phyloP scores from a whole-genome alignment of 192 early-diverging fungal species.

The Backusella australiensis region DNA sequence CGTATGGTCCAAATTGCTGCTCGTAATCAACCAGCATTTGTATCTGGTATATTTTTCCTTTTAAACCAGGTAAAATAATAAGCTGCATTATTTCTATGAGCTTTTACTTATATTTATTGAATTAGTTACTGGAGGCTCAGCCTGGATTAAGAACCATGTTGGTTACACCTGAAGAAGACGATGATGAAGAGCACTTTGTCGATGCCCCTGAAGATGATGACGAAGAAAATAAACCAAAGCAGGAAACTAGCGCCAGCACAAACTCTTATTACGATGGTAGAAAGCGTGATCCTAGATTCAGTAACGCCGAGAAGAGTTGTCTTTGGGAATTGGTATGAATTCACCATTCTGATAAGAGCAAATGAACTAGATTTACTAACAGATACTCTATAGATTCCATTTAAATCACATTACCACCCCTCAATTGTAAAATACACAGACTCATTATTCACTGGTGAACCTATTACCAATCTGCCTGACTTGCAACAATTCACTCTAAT shows the following conservation, averaged over 20 bases:
- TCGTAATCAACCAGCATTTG: conserved; percentile 76
- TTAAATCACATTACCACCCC: conserved; percentile 88
- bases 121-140: conserved; percentile 44
- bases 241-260: conserved; percentile 6
- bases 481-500: conserved; percentile 87
- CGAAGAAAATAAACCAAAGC: conserved; percentile 5
- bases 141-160: conserved; percentile 64
- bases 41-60: conserved; percentile 83
- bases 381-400: conserved; percentile 45
- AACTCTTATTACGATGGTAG: conserved; percentile 66
- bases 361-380: not conserved
- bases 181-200: conserved; percentile 58
- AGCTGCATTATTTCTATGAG: not conserved
- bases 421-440: conserved; percentile 82
- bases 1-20: conserved; percentile 79
- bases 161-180: conserved; percentile 67
- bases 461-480: conserved; percentile 69
- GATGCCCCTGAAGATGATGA: conserved; percentile 56
- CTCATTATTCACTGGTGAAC: conserved; percentile 65
- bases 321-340: conserved; percentile 85
- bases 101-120: conserved; percentile 3
- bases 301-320: conserved; percentile 78
- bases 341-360: not conserved
- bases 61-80: conserved; percentile 60
- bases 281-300: conserved; percentile 85